phyloP scores from a whole-genome alignment of 2,329 filamentous ascomycete species.

The Colletotrichum endophyticum region DNA sequence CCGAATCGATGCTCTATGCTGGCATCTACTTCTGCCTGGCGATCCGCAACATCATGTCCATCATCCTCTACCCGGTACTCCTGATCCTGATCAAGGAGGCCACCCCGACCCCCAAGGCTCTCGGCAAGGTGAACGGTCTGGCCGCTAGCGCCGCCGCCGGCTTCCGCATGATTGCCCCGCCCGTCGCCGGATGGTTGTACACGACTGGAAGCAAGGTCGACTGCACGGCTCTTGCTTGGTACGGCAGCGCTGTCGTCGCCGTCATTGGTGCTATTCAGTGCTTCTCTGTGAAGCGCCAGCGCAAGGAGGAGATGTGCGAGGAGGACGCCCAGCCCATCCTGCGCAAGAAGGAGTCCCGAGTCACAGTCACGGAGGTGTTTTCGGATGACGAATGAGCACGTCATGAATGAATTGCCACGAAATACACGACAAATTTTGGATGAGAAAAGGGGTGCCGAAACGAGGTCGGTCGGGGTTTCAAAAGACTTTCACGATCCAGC shows the following conservation, averaged over 20 bases:
- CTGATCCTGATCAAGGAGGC: slow-evolving; percentile 73
- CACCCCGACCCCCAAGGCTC: slow-evolving; percentile 58
- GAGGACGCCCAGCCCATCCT: slow-evolving; percentile 9
- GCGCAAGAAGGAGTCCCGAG: slow-evolving; percentile 11
- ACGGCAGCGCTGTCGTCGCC: slow-evolving; percentile 63
- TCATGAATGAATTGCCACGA: neutral
- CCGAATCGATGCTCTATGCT: slow-evolving; percentile 53
- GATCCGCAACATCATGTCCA: slow-evolving; percentile 65
- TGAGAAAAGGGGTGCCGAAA: neutral
- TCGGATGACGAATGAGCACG: slow-evolving; percentile 15
- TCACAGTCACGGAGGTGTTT: slow-evolving; percentile 13
- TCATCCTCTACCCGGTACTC: slow-evolving; percentile 69
- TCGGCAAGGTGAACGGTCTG: slow-evolving; percentile 70
- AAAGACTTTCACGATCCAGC: neutral
- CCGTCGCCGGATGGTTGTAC: slow-evolving; percentile 68
- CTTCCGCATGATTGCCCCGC: slow-evolving; percentile 71
- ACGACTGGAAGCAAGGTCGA: slow-evolving; percentile 62
- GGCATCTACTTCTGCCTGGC: slow-evolving; percentile 64
- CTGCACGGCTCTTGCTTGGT: slow-evolving; percentile 69
- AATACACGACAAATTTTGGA: neutral
- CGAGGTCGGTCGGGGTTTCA: neutral
- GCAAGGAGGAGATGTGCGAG: neutral
- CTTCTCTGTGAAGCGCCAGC: slow-evolving; percentile 52
- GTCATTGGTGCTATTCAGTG: slow-evolving; percentile 63
- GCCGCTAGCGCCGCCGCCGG: slow-evolving; percentile 70